A percentile compares a stretch with the other conserved stretches of the same genome.
These are phyloP conservation scores for Phoma sp. DNA, from an alignment of 2,329 filamentous ascomycete genomes.

Conservation along the genomic window DNA sequence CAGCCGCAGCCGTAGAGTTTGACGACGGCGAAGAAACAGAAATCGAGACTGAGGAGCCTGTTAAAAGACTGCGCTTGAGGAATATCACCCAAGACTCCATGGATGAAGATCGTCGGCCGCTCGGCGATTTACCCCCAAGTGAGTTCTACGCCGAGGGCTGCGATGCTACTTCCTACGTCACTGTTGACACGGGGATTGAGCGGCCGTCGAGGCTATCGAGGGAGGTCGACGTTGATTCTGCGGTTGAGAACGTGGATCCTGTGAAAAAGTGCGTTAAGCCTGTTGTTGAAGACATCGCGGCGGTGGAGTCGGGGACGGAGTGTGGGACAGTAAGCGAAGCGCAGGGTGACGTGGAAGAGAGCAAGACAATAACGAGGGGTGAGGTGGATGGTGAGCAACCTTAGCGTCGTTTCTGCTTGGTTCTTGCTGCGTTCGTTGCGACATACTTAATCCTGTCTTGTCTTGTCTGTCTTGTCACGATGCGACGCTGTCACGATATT, in stretches of 20 bases:
- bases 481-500: slow-evolving; percentile 3
- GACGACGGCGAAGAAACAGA: slow-evolving; percentile 25
- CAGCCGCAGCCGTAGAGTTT: slow-evolving; percentile 14
- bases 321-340: neutral
- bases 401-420: too few species aligned
- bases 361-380: neutral
- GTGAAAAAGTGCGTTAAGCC: slow-evolving; percentile 2
- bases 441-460: slow-evolving; percentile 5
- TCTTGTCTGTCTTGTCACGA: slow-evolving; percentile 4
- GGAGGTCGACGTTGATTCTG: slow-evolving; percentile 24
- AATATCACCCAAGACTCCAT: slow-evolving; percentile 47
- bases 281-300: neutral
- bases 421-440: slow-evolving; percentile 5
- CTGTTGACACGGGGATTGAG: slow-evolving; percentile 46
- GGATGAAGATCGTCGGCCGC: slow-evolving; percentile 50
- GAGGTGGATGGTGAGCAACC: neutral
- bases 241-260: slow-evolving; percentile 5
- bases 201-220: slow-evolving; percentile 45
- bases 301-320: neutral
- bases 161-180: slow-evolving; percentile 44
- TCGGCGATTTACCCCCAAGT: slow-evolving; percentile 44
- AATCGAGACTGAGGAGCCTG: slow-evolving; percentile 23
- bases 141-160: slow-evolving; percentile 52
- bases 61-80: slow-evolving; percentile 39
- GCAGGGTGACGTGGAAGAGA: neutral